Base-by-base conservation (phyloP, 805 yeast species). In the Metschnikowia arizonensis region DNA sequence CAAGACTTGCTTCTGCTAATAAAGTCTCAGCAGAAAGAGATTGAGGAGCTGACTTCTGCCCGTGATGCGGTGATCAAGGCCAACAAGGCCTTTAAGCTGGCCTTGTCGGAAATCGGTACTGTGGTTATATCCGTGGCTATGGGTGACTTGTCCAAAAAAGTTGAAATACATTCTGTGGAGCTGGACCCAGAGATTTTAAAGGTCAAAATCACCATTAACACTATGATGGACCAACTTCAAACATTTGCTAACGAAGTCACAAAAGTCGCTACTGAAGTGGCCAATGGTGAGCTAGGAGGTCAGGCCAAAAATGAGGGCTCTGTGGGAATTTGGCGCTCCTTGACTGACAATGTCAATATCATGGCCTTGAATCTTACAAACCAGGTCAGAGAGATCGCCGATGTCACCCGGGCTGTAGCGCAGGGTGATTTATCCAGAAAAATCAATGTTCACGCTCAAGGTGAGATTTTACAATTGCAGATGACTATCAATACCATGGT, bases 401-500 rank as follows among this genome's bases (percentile, higher is more conserved):
- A 86, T 56, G 96, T 87, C 29, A 88, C 95, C 5, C 73, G 90
- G 17, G 95, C 95, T 1, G 96, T 87, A 9, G 96, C 95, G 5
- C 76, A 81, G 48, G 96, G 96, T 57, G 96, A 87, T 62, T 69
- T 87, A 53, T 82, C 89, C 0, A 71, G 89, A 41, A 86, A 87
- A 59, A 87, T 88, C 59, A 85, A 85, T 61, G 95, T 88, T 11
- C 91, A 87, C 63, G 96, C 95, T 6, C 95, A 88, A 62, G 96
- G 96, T 39, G 96, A 87, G 66, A 88, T 87, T 50, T 70, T 85
- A 47, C 91, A 85, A 56, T 74, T 88, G 50, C 95, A 87, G 62
- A 85, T 84, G 69, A 88, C 95, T 7, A 87, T 87, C 57, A 88
- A 88, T 60, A 80, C 89, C 48, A 88, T 86, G 93, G 93, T 86